Conservation (phyloP, 2,329 filamentous ascomycete genomes). For the Thielaviopsis cerberus region DNA sequence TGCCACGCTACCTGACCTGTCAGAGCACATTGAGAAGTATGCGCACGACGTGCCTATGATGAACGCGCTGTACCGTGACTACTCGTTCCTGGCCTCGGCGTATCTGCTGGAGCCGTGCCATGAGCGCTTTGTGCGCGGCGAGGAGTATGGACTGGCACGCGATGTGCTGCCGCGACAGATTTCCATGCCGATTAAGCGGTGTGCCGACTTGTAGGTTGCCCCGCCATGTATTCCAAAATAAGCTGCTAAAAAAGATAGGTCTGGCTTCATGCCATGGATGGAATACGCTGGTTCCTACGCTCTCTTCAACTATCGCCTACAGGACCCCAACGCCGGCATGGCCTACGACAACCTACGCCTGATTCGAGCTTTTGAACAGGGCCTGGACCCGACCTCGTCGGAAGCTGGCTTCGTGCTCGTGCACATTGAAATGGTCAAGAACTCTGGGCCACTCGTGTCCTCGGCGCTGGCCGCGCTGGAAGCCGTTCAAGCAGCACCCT, state of each 20-base stretch:
- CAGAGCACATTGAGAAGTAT: conserved; percentile 52
- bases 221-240: conserved; percentile 2
- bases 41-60: conserved; percentile 56
- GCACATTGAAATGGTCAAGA: conserved; percentile 85
- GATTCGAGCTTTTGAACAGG: conserved; percentile 78
- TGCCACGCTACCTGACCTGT: conserved; percentile 58
- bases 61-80: conserved; percentile 80
- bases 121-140: conserved; percentile 48
- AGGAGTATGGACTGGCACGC: conserved; percentile 61
- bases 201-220: conserved; percentile 60
- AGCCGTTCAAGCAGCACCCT: conserved; percentile 19
- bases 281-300: conserved; percentile 57
- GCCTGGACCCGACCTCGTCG: conserved; percentile 68
- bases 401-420: conserved; percentile 94
- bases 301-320: conserved; percentile 47
- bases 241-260: conserved; percentile 20
- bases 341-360: conserved; percentile 56
- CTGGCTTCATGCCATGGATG: conserved; percentile 82
- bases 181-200: conserved; percentile 63
- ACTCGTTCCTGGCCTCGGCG: conserved; percentile 74
- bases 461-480: conserved; percentile 53
- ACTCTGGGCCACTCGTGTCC: conserved; percentile 60
- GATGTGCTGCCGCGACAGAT: conserved; percentile 55
- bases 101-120: conserved; percentile 88
- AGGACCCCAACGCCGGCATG: conserved; percentile 36